These are phyloP conservation scores for Epichloe baconii DNA, from an alignment of 2,329 filamentous ascomycete species.

Conservation along the genomic window DNA sequence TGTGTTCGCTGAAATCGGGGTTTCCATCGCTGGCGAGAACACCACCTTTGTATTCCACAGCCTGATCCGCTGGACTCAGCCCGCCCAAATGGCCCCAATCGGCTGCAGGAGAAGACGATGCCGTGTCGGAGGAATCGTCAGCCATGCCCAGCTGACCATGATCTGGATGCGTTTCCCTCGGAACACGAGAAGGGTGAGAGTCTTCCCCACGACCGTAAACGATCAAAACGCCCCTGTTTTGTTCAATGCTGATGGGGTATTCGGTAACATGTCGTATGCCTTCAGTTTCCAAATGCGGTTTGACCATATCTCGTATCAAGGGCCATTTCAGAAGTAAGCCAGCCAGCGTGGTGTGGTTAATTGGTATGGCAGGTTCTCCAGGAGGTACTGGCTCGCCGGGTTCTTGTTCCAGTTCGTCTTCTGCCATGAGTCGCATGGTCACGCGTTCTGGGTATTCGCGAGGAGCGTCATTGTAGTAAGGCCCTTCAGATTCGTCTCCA, in stretches of 20 bases:
- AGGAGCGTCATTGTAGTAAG: slow-evolving; percentile 12
- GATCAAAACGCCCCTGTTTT: slow-evolving; percentile 58
- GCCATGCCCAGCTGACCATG: slow-evolving; percentile 27
- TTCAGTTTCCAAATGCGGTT: slow-evolving; percentile 30
- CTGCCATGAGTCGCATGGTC: slow-evolving; percentile 20
- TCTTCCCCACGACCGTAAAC: slow-evolving; percentile 73
- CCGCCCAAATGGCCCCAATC: slow-evolving; percentile 48
- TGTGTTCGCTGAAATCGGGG: slow-evolving; percentile 38
- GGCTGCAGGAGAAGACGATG: slow-evolving; percentile 39
- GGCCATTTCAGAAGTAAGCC: slow-evolving; percentile 67
- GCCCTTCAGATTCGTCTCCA: slow-evolving; percentile 5
- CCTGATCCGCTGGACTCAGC: slow-evolving; percentile 28
- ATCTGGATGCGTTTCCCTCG: slow-evolving; percentile 24
- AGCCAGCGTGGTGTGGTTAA: slow-evolving; percentile 82
- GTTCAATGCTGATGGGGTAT: slow-evolving; percentile 67
- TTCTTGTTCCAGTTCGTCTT: slow-evolving; percentile 37
- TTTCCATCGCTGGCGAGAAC: slow-evolving; percentile 31
- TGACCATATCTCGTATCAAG: slow-evolving; percentile 52
- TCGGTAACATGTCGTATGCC: slow-evolving; percentile 46
- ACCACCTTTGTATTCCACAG: slow-evolving; percentile 25
- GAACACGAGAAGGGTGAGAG: slow-evolving; percentile 40
- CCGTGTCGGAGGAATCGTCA: slow-evolving; percentile 37
- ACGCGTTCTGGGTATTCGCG: slow-evolving; percentile 17
- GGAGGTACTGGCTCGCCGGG: slow-evolving; percentile 39
- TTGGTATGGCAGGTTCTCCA: slow-evolving; percentile 58